phyloP scores from a whole-genome alignment of 73 alveolate species.

The Tetrahymena borealis region DNA sequence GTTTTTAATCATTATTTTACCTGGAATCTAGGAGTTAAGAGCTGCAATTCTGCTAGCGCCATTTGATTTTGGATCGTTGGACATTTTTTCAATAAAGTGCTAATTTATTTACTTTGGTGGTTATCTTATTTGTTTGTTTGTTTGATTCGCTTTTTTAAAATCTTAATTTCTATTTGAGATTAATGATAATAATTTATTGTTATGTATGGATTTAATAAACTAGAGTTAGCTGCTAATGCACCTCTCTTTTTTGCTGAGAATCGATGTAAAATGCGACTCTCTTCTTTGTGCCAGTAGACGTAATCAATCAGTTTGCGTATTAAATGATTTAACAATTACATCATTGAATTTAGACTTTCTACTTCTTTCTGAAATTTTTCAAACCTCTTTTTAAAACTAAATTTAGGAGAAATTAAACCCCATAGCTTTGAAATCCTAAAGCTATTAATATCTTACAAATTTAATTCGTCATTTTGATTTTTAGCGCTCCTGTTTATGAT shows the following conservation, averaged over 20 bases:
- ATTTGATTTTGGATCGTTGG: neutral
- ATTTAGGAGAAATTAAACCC: no score
- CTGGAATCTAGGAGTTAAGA: neutral
- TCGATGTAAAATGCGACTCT: slow-evolving; percentile 1
- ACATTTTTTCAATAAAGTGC: neutral
- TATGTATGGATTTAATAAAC: neutral
- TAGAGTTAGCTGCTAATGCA: neutral
- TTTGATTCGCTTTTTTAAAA: no score
- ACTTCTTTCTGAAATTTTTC: neutral
- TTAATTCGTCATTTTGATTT: no score
- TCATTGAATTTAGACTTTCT: neutral
- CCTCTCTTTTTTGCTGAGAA: neutral
- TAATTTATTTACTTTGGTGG: neutral
- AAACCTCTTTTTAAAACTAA: no score
- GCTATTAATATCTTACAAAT: no score
- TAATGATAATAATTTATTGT: neutral
- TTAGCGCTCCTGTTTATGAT: no score
- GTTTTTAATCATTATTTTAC: neutral
- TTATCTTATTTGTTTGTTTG: neutral
- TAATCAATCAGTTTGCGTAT: neutral
- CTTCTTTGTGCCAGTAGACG: slow-evolving; percentile 2
- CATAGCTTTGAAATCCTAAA: no score
- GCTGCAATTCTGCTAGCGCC: neutral
- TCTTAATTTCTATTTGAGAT: neutral
- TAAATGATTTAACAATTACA: neutral